Evolutionary conservation across 2,329 filamentous ascomycete genomes (phyloP), one percentile per base, ranked within the genome.

Genomic region (Hyphodiscus sp.): DNA sequence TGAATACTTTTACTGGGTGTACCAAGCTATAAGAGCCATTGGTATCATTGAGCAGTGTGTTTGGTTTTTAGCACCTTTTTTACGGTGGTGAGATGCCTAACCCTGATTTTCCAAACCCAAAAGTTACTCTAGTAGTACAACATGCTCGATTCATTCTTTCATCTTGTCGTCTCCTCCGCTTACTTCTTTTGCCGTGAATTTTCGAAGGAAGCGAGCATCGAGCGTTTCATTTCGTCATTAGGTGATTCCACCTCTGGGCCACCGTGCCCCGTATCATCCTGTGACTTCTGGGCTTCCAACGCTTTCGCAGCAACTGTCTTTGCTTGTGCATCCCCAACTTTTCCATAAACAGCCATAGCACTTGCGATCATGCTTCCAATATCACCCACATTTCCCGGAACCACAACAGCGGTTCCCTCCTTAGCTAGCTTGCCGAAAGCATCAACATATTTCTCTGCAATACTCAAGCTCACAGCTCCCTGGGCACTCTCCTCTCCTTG

Each of bases 391-490:
- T 99, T 97, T 11, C 94, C 94, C 0, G 94, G 94, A 15, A 99
- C 91, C 19, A 99, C 90, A 26, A 99, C 87, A 4, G 91, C 89
- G 2, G 94, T 99, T 64, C 94, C 90, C 76, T 99, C 91, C 74
- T 92, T 94, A 49, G 94, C 94, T 63, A 99, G 76, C 68, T 91
- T 89, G 62, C 81, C 86, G 67, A 97, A 99, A 3, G 94, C 94
- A 45, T 95, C 92, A 50, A 99, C 94, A 65, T 99, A 99, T 73
- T 96, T 96, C 80, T 99, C 94, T 0, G 94, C 94, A 9, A 99
- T 89, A 15, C 81, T 89, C 58, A 99, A 73, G 65, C 89, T 91
- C 45, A 99, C 80, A 23, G 94, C 94, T 33, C 83, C 82, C 68
- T 94, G 87, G 1, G 94, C 94, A 52, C 85, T 79, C 52, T 82